phyloP scores from a whole-genome alignment of 2,329 filamentous ascomycete species.

The Fusarium paranaense region DNA sequence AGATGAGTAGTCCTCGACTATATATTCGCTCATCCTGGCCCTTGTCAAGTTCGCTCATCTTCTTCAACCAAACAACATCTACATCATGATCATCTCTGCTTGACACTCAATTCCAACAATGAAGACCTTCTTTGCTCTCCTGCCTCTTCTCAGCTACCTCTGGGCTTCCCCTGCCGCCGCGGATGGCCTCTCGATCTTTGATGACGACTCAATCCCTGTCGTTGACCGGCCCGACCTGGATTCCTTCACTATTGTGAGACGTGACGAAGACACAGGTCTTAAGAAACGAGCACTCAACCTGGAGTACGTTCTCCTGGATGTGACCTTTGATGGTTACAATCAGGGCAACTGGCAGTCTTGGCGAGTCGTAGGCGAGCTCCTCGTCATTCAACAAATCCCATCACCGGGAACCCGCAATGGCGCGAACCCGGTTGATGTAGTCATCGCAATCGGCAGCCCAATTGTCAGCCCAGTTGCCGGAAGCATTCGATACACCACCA shows the following conservation, averaged over 20 bases:
- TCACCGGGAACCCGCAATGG: not conserved
- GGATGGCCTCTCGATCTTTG: slow-evolving; percentile 1
- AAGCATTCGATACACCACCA: slow-evolving; percentile 17
- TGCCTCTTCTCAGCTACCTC: not conserved
- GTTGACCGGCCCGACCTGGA: slow-evolving; percentile 5
- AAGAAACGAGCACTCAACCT: slow-evolving; percentile 11
- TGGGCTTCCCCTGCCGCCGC: slow-evolving; percentile 2
- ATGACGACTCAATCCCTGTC: not conserved
- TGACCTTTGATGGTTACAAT: slow-evolving; percentile 9
- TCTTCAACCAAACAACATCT: not conserved
- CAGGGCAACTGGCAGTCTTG: slow-evolving; percentile 8
- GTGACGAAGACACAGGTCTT: not conserved
- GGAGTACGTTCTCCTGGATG: slow-evolving; percentile 1
- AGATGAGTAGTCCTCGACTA: not conserved
- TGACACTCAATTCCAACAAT: not conserved
- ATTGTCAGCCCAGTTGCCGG: slow-evolving; percentile 8
- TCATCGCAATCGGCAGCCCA: slow-evolving; percentile 12
- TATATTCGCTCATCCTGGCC: not conserved
- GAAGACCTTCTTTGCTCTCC: not conserved
- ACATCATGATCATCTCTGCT: not conserved
- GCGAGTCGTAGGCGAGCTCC: not conserved
- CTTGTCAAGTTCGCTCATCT: not conserved
- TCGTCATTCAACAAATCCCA: slow-evolving; percentile 4
- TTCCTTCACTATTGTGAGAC: not conserved
- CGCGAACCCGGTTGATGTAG: slow-evolving; percentile 13